Evolutionary conservation across 331 rosid genomes (phyloP), one percentile per base, ranked within the genome.

Genomic region (Prunus yedoensis): DNA sequence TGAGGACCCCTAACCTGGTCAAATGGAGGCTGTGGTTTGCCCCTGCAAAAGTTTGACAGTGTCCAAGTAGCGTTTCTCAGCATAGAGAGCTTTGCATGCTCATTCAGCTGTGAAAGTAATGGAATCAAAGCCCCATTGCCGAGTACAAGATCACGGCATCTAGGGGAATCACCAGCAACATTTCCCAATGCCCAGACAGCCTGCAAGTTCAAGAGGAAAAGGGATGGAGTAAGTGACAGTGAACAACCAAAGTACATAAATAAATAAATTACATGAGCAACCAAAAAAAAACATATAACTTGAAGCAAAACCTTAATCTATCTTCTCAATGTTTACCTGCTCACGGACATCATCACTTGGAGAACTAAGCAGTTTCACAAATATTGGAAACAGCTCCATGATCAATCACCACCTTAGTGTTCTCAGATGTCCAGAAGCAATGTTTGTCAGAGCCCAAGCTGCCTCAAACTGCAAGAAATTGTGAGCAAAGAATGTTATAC

Each of bases 131-230:
- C 97, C 71, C 93, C 96, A 71, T 82, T 76, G 76, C 87, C 75
- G 8, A 92, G 96, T 47, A 92, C 97, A 73, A 92, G 91, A 78
- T 92, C 97, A 47, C 97, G 96, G 71, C 93, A 92, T 73, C 88
- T 85, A 9, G 97, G 95, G 64, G 97, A 92, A 76, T 92, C 96
- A 68, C 97, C 97, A 66, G 97, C 96, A 77, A 92, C 89, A 88
- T 92, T 92, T 71, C 97, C 97, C 54, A 92, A 74, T 13, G 97
- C 97, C 97, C 97, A 92, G 28, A 92, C 93, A 53, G 97, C 97
- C 97, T 92, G 74, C 28, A 70, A 49, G 63, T 63, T 27, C 65
- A 51, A 68, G 27, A 82, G 51, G 56, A 65, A 76, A 53, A 20
- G 11, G 60, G n/a, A 73, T 23, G 43, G 30, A 70, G 20, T 43